Percentiles rank a stretch among this genome's conserved stretches.
phyloP scores from a whole-genome alignment of 2,329 filamentous ascomycete species.

The Cercospora sp. region DNA sequence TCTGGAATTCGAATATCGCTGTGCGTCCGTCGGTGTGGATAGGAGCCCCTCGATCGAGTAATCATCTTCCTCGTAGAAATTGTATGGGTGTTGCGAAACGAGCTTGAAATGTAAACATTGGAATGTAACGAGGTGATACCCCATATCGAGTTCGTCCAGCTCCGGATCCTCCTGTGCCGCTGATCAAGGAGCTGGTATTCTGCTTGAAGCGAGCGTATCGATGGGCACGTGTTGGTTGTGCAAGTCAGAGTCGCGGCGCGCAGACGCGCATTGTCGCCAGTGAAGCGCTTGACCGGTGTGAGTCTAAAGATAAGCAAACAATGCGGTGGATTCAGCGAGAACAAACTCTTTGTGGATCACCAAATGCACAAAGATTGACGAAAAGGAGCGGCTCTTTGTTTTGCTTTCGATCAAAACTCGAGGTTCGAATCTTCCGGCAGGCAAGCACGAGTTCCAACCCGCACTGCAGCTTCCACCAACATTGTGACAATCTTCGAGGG shows the following conservation, averaged over 20 bases:
- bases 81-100: background rate
- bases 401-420: background rate
- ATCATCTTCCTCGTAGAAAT: background rate
- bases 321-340: background rate
- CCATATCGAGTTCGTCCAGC: background rate
- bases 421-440: background rate
- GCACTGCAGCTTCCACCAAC: background rate
- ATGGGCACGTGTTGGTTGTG: background rate
- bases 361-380: background rate
- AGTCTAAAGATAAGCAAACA: background rate
- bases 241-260: background rate
- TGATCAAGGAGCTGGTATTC: background rate
- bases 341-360: background rate
- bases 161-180: background rate
- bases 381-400: background rate
- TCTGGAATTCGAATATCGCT: background rate
- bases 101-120: constrained; percentile 3
- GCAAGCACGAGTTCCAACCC: background rate
- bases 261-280: background rate
- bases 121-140: constrained; percentile 1
- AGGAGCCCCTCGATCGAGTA: background rate
- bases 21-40: background rate
- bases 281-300: background rate
- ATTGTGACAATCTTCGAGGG: background rate
- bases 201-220: background rate